Evolutionary conservation across 106 monocot species (phyloP).

Genomic region (Dioscorea dumetorum): DNA sequence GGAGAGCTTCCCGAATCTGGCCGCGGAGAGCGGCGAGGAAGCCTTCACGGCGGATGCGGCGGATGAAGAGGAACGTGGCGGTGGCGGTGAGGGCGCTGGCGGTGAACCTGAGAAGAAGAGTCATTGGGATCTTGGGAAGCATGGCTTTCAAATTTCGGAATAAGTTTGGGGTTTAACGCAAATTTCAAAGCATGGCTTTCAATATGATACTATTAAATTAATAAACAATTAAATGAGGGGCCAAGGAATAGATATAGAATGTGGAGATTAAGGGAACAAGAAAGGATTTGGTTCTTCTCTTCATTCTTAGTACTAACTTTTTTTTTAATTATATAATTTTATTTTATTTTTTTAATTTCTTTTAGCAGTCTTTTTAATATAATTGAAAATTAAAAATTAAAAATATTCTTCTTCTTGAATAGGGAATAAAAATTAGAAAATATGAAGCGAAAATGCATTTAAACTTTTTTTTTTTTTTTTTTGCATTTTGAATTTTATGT

Average conservation of each 20-base stretch:
- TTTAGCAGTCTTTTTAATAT: too few relatives aligned
- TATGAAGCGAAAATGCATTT: neutral
- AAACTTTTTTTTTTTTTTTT: neutral
- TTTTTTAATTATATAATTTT: too few relatives aligned
- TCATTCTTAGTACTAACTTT: neutral
- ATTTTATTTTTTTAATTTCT: neutral
- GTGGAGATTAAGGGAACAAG: neutral
- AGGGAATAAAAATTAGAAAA: too few relatives aligned
- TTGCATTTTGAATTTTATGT: neutral
- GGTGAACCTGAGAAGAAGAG: conserved; percentile 36
- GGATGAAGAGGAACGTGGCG: conserved; percentile 28
- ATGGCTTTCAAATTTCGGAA: neutral
- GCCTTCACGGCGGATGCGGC: conserved; percentile 15
- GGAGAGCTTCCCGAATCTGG: conserved; percentile 25
- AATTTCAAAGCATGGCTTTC: neutral
- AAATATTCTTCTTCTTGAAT: too few relatives aligned
- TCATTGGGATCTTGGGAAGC: neutral
- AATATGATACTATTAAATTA: neutral
- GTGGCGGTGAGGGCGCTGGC: conserved; percentile 36
- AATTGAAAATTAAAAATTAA: too few relatives aligned
- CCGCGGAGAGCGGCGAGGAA: conserved; percentile 43
- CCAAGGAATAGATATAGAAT: neutral
- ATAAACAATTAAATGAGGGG: neutral
- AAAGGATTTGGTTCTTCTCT: neutral
- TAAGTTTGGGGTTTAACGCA: neutral